Percentiles rank a stretch among this genome's conserved stretches.
Conservation (phyloP, 345 rosid genomes). For the Lepidium africanum region DNA sequence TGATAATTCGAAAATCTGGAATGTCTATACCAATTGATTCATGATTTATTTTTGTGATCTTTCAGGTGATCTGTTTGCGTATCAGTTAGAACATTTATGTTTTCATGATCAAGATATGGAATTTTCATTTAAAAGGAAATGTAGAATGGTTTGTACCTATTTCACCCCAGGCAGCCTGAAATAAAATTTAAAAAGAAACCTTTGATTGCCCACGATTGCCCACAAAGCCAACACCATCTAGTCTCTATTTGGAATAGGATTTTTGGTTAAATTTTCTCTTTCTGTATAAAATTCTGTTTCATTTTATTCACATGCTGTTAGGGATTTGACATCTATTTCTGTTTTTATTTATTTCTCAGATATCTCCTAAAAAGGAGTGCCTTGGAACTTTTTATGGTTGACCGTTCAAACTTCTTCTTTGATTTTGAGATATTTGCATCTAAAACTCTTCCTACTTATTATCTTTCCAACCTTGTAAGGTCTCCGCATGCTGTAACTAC, state of each 20-base stretch:
- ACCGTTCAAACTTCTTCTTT: conserved; percentile 93
- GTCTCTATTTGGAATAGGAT: not conserved
- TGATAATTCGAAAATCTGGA: not conserved
- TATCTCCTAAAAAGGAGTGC: conserved; percentile 95
- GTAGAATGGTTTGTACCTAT: not conserved
- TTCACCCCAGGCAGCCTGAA: not conserved
- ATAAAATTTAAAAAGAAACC: not conserved
- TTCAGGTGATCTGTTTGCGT: not conserved
- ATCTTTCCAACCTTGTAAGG: conserved; percentile 2
- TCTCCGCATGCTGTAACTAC: conserved; percentile 1
- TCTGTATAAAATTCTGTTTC: conserved; percentile 2
- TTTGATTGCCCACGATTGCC: not conserved
- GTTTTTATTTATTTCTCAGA: conserved; percentile 35
- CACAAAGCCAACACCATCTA: not conserved
- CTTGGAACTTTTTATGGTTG: conserved; percentile 93
- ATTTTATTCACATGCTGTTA: not conserved
- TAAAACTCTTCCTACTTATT: conserved; percentile 4
- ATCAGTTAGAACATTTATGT: not conserved
- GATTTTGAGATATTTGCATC: conserved; percentile 80
- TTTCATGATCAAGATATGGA: not conserved
- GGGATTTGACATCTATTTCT: conserved; percentile 5
- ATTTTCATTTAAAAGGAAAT: not conserved
- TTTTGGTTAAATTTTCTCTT: not conserved
- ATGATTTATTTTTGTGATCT: not conserved
- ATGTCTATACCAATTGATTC: too few relatives aligned